Base-by-base conservation (phyloP, 352 stramenopile genomes). In the Globisporangium solare region DNA sequence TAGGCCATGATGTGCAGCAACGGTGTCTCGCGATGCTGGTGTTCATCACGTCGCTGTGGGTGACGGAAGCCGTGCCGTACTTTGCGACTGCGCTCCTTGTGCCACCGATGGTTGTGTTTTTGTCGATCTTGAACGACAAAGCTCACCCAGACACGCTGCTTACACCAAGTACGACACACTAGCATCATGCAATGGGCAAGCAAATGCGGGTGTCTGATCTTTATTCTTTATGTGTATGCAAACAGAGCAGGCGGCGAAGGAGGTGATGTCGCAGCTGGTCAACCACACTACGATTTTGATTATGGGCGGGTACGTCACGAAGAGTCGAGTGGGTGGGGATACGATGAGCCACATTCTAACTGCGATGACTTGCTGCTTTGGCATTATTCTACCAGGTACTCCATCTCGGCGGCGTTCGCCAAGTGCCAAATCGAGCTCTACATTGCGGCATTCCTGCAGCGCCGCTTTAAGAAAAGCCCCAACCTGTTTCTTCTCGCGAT, bases 241-340 rank as follows among this genome's bases (percentile, higher is more conserved):
- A 10, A 46, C 56, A 89, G 82, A 90, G 50, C 59, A 86, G 69
- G 80, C 87, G 0, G 84, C 89, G 18, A 94, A 96, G 45, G 79
- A 96, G 63, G 89, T 97, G 15, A 94, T 89, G 81, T 89, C 86
- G 0, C 63, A 81, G 64, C 68, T 97, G 15, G 87, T 97, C 50
- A 96, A 97, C 66, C 88, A 97, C 73, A 97, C 89, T 24, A 97
- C 90, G 17, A 89, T 97, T 43, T 65, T 97, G 17, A 96, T 97
- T 64, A 94, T 97, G 83, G 90, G 90, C 61, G 90, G 90, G 60
- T 94, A 35, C 27, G 27, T 35, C 27, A 6, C 27, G 5, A 35
- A 35, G 27, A 3, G 5, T 35, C 1, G 7, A 35, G 27, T 8
- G 27, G 27, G 7, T 27, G 27, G 7, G 27, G 27, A 10, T 35